Base-by-base conservation (phyloP, 305 asterid genomes). In the Fraxinus paxiana region DNA sequence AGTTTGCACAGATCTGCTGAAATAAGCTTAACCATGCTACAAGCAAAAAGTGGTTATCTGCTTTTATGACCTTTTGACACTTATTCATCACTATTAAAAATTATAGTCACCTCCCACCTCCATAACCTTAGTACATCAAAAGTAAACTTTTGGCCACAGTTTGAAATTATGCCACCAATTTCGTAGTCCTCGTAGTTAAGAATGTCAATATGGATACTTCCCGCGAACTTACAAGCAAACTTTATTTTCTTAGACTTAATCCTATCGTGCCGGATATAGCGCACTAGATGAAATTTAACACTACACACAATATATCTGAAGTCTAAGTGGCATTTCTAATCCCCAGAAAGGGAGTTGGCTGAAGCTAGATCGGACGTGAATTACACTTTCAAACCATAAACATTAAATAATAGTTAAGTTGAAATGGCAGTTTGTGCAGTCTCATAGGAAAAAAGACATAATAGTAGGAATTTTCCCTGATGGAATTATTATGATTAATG, bases 401-500 rank as follows among this genome's bases (percentile, higher is more conserved):
- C 73, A 9, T 4, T 20, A 26, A 9, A 26, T 26, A 63, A 26
- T 26, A 2, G 28, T 28, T 13, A 20, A 56, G 12, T 26, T 65
- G 17, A 24, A 65, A 65, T 7, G 35, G 37, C 17, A 22, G 73
- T 65, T 65, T 65, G 35, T 9, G 33, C 34, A 65, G 22, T 18
- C 34, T 65, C 35, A 10, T 2, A 65, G 34, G 4, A 63, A 63
- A 12, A 12, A 26, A 26, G 13, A 9, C 6, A 5, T 4, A 65
- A 24, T 12, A 65, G 73, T 38, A 38, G 24, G 48, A 77, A 24
- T 54, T 51, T 13, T 59, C 15, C 67, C 67, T 31, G 38, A 76
- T 54, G 67, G 46, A 56, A 69, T 28, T 34, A 61, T 69, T 69
- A 77, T 38, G 78, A 81, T 73, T 37, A 30, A n/a, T 51, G 81